phyloP scores from a whole-genome alignment of 352 stramenopile genomes.

The Phytophthora nicotianae region DNA sequence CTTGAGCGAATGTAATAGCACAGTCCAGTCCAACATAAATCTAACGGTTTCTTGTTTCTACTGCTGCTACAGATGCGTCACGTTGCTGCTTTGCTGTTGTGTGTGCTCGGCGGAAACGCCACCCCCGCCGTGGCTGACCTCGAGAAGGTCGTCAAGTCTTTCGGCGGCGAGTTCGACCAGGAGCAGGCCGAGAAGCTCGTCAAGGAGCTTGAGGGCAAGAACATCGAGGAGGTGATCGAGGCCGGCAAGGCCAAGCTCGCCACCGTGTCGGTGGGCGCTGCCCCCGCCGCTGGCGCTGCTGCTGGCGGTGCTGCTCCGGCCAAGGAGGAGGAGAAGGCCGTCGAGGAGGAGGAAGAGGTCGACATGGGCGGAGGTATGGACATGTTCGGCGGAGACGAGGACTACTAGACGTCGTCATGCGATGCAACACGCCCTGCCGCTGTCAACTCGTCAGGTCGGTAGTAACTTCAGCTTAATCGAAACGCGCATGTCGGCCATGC shows the following conservation, averaged over 20 bases:
- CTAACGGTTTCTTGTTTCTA: slow-evolving; percentile 8
- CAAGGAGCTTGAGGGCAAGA: slow-evolving; percentile 91
- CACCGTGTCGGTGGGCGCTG: slow-evolving; percentile 76
- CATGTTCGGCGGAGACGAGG: slow-evolving; percentile 84
- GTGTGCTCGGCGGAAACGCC: slow-evolving; percentile 86
- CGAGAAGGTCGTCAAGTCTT: slow-evolving; percentile 84
- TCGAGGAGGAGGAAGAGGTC: slow-evolving; percentile 81
- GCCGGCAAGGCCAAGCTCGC: slow-evolving; percentile 86
- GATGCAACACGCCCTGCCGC: slow-evolving; percentile 5
- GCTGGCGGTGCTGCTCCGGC: slow-evolving; percentile 48
- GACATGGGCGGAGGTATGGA: slow-evolving; percentile 84
- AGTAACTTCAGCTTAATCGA: slow-evolving; percentile 63
- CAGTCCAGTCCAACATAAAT: background rate
- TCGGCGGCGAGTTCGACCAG: slow-evolving; percentile 81
- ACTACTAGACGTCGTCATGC: slow-evolving; percentile 70
- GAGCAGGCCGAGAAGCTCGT: slow-evolving; percentile 82
- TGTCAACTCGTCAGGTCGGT: slow-evolving; percentile 15
- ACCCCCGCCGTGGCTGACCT: slow-evolving; percentile 76
- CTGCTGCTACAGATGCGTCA: slow-evolving; percentile 83
- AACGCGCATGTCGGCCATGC: slow-evolving; percentile 37
- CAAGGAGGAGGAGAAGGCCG: slow-evolving; percentile 69
- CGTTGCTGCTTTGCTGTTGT: slow-evolving; percentile 92
- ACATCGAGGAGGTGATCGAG: slow-evolving; percentile 87
- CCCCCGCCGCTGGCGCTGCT: slow-evolving; percentile 41
- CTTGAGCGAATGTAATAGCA: background rate